phyloP scores from a whole-genome alignment of 1,284 basidiomycete species.

The Malassezia pachydermatis region DNA sequence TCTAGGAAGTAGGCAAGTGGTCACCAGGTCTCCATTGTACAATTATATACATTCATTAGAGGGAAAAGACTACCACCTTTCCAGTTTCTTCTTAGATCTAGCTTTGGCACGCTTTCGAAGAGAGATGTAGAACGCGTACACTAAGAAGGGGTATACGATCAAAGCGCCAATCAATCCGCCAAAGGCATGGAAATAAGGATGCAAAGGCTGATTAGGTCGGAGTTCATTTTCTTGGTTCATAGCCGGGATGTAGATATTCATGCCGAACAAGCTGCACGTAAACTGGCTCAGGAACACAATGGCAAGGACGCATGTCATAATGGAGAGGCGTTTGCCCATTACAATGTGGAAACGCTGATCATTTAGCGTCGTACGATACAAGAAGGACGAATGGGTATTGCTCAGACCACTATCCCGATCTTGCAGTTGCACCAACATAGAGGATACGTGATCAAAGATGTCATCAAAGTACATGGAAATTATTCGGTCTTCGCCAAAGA shows the following conservation, averaged over 20 bases:
- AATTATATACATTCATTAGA: conserved; percentile 4
- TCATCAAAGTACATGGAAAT: conserved; percentile 68
- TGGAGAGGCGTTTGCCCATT: conserved; percentile 46
- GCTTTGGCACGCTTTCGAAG: neutral
- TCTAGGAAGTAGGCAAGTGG: too few relatives aligned
- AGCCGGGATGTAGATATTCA: conserved; percentile 52
- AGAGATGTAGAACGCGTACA: neutral
- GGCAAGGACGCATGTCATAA: conserved; percentile 61
- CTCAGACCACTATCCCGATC: conserved; percentile 80
- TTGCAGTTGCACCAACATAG: conserved; percentile 71
- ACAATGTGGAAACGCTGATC: conserved; percentile 49
- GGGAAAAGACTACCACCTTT: conserved; percentile 1
- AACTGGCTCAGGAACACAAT: conserved; percentile 53
- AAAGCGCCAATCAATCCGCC: neutral
- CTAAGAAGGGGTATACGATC: neutral
- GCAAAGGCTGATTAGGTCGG: neutral
- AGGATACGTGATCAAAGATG: conserved; percentile 84
- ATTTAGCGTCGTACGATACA: conserved; percentile 63
- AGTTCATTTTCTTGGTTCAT: neutral
- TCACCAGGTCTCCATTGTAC: too few relatives aligned
- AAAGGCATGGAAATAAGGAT: conserved; percentile 1
- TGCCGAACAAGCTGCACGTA: conserved; percentile 22
- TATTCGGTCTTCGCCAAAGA: conserved; percentile 20
- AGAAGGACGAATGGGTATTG: conserved; percentile 75
- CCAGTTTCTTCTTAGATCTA: neutral